Conservation (phyloP, 495 filamentous ascomycete species). For the Aspergillus heteromorphus region DNA sequence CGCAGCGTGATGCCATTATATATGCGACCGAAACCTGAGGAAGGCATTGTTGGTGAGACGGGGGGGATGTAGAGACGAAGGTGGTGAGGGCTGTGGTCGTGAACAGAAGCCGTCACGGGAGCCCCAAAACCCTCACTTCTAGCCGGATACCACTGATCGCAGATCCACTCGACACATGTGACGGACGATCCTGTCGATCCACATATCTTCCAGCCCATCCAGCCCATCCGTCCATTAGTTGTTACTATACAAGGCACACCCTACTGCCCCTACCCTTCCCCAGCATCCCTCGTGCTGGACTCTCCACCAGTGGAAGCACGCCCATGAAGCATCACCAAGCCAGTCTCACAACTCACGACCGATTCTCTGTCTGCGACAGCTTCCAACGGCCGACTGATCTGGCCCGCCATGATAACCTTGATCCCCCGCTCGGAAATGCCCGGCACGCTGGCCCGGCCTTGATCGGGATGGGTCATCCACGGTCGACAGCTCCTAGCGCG, state of each 20-base stretch:
- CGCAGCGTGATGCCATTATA: neutral
- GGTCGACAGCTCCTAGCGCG: neutral
- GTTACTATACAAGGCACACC: too few species aligned
- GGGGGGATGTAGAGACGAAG: neutral
- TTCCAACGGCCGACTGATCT: neutral
- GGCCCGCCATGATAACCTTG: neutral
- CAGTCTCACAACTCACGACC: neutral
- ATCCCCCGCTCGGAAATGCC: neutral
- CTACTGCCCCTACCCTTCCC: too few species aligned
- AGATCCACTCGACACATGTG: too few species aligned
- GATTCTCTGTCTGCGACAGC: neutral
- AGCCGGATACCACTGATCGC: too few species aligned
- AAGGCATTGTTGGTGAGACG: neutral
- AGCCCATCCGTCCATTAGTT: too few species aligned
- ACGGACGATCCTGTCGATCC: too few species aligned
- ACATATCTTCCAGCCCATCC: too few species aligned
- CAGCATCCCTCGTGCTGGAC: too few species aligned
- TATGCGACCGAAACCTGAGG: neutral
- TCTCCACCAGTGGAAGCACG: too few species aligned
- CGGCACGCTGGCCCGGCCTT: neutral
- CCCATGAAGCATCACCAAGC: too few species aligned
- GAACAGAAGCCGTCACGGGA: too few species aligned
- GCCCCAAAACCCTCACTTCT: too few species aligned
- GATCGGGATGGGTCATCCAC: neutral
- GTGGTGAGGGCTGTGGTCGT: neutral